phyloP scores from a whole-genome alignment of 2,329 filamentous ascomycete genomes.

The Calonectria honghensis region DNA sequence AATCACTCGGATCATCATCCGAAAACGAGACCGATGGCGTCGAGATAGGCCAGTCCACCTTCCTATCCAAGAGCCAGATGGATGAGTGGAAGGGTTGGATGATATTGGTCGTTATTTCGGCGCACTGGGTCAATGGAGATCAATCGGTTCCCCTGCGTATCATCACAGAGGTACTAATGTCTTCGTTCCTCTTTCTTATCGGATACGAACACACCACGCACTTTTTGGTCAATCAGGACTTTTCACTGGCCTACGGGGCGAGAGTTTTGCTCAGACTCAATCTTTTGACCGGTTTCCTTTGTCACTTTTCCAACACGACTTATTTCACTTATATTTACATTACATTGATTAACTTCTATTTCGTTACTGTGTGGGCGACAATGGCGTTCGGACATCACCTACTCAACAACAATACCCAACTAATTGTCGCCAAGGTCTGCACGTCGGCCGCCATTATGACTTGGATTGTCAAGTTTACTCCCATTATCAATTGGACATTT shows the following conservation, averaged over 20 bases:
- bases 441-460: constrained; percentile 64
- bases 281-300: constrained; percentile 70
- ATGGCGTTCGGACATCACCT: constrained; percentile 63
- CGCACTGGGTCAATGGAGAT: constrained; percentile 72
- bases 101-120: constrained; percentile 72
- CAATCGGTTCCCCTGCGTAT: constrained; percentile 68
- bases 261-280: constrained; percentile 75
- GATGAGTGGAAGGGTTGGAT: constrained; percentile 82
- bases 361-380: constrained; percentile 73
- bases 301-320: constrained; percentile 73
- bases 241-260: constrained; percentile 71
- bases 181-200: constrained; percentile 77
- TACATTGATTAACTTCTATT: constrained; percentile 77
- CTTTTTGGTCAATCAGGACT: constrained; percentile 74
- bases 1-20: constrained; percentile 40
- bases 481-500: constrained; percentile 48
- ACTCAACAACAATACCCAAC: constrained; percentile 65
- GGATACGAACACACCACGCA: constrained; percentile 77
- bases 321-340: constrained; percentile 74
- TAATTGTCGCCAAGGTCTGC: constrained; percentile 69
- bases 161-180: constrained; percentile 71
- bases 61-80: constrained; percentile 69
- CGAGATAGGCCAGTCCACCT: constrained; percentile 25
- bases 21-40: constrained; percentile 24
- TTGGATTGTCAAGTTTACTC: constrained; percentile 44